phyloP scores from a whole-genome alignment of 2,329 filamentous ascomycete species.

The Thielaviopsis populi region DNA sequence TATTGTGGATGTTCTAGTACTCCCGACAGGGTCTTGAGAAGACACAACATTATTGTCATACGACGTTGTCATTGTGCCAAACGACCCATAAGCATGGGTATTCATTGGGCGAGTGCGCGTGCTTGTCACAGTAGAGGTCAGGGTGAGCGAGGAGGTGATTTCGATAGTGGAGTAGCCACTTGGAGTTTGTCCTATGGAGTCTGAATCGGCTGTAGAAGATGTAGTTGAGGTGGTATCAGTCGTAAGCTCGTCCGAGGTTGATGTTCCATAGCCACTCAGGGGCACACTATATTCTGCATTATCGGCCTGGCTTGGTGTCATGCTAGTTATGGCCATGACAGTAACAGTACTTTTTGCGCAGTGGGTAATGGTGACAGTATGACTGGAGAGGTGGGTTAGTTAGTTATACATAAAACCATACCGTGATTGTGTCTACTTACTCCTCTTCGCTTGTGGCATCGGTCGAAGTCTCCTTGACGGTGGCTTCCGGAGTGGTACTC shows the following conservation, averaged over 20 bases:
- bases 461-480: background rate
- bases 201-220: background rate
- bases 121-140: background rate
- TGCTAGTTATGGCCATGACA: background rate
- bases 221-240: background rate
- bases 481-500: background rate
- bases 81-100: background rate
- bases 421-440: background rate
- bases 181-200: background rate
- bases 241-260: background rate
- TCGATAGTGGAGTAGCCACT: background rate
- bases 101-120: background rate
- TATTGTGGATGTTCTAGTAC: background rate
- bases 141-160: background rate
- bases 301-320: background rate
- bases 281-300: background rate
- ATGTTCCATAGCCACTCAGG: background rate
- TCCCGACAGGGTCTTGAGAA: background rate
- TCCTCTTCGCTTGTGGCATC: background rate
- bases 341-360: conserved; percentile 3
- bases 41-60: background rate
- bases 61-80: background rate
- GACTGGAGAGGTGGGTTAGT: background rate
- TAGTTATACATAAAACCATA: background rate
- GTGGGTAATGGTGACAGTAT: conserved; percentile 7